phyloP scores from a whole-genome alignment of 371 early-diverging fungal species.

The Mucor piriformis region DNA sequence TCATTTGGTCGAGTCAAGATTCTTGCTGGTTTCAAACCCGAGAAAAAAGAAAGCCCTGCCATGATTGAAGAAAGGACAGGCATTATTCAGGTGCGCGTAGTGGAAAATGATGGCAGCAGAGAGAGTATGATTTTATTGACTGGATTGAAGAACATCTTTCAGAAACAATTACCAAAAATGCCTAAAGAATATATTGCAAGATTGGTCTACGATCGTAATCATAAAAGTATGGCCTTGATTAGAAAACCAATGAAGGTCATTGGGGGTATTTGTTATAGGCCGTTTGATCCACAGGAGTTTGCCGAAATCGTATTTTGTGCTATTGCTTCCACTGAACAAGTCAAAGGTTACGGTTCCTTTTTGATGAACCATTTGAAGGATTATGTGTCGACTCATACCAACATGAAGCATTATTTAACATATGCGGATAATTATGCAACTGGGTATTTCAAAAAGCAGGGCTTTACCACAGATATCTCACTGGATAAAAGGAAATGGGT shows the following conservation, averaged over 20 bases:
- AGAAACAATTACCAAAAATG: constrained; percentile 99
- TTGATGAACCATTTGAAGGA: constrained; percentile 95
- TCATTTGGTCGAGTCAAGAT: constrained; percentile 25
- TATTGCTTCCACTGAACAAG: constrained; percentile 92
- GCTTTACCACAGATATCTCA: constrained; percentile 96
- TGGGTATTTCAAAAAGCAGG: constrained; percentile 99
- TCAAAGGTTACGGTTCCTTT: constrained; percentile 95
- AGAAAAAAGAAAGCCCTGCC: constrained; percentile 49
- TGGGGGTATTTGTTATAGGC: constrained; percentile 97
- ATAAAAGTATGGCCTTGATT: constrained; percentile 75
- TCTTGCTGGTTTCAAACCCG: constrained; percentile 16
- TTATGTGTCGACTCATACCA: constrained; percentile 72
- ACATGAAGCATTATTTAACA: constrained; percentile 90
- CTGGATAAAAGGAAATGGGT: constrained; percentile 94
- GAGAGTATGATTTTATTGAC: constrained; percentile 89
- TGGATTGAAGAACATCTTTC: constrained; percentile 95
- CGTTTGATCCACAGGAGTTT: constrained; percentile 90
- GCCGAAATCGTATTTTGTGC: constrained; percentile 99
- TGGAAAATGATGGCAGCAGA: constrained; percentile 75
- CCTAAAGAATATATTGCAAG: constrained; percentile 98
- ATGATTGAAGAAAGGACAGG: constrained; percentile 72
- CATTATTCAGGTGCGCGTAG: constrained; percentile 71
- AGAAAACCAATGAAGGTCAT: constrained; percentile 74
- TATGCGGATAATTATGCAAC: constrained; percentile 99
- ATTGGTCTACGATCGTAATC: constrained; percentile 95